A percentile compares a stretch with the other conserved stretches of the same genome.
Evolutionary conservation across 1,139 yeast species (phyloP).

Genomic region (Hyphopichia burtonii): DNA sequence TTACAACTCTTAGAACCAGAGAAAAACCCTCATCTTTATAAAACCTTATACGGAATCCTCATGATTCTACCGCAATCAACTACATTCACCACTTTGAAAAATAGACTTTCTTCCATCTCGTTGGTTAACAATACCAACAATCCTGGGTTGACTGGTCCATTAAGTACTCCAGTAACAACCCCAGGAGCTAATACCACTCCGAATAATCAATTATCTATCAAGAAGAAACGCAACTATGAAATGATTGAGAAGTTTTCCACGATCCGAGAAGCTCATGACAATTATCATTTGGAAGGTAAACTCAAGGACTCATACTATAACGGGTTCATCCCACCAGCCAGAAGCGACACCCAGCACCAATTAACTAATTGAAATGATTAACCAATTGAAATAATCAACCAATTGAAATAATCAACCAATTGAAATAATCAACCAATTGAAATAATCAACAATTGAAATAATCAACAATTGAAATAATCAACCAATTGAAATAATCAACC

Average conservation of each 20-base stretch:
- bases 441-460: too few relatives aligned
- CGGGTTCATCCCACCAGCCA: background rate
- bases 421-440: too few relatives aligned
- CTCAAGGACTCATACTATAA: conserved; percentile 1
- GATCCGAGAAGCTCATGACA: conserved; percentile 59
- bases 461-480: too few relatives aligned
- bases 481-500: too few relatives aligned
- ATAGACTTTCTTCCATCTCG: conserved; percentile 59
- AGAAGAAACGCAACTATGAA: conserved; percentile 48
- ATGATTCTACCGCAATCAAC: conserved; percentile 95
- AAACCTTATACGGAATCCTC: conserved; percentile 85
- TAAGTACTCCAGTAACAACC: conserved; percentile 21
- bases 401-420: too few relatives aligned
- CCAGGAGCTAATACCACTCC: conserved; percentile 17
- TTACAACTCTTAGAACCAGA: conserved; percentile 87
- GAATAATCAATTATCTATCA: conserved; percentile 30
- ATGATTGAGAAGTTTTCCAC: conserved; percentile 61
- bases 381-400: too few relatives aligned
- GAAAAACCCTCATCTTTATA: conserved; percentile 76
- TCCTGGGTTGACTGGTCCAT: conserved; percentile 13
- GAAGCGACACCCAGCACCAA: background rate
- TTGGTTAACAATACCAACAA: conserved; percentile 21
- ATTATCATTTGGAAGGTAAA: conserved; percentile 4
- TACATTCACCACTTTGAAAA: conserved; percentile 81
- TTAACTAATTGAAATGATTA: too few relatives aligned